Conservation (phyloP, 805 yeast species). For the Yarrowia sp. region DNA sequence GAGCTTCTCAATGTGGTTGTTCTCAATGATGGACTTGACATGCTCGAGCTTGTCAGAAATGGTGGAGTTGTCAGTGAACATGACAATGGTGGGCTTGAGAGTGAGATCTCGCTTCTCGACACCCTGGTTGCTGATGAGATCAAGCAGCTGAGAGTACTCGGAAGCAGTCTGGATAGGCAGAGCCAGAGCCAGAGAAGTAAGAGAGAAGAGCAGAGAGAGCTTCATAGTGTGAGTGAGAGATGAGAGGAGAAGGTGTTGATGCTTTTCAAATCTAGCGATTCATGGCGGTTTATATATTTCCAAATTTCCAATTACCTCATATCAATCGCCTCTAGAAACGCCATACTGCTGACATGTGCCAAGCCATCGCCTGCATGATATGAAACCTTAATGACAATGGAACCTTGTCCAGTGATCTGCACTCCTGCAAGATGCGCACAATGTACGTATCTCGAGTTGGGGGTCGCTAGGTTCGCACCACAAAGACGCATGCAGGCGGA, state of each 20-base stretch:
- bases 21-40: background rate
- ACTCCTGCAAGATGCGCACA: too few relatives aligned
- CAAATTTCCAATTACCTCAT: background rate
- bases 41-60: slow-evolving; percentile 5
- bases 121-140: background rate
- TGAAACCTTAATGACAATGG: too few relatives aligned
- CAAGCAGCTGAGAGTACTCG: slow-evolving; percentile 14
- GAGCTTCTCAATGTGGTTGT: background rate
- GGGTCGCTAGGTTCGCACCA: too few relatives aligned
- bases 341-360: too few relatives aligned
- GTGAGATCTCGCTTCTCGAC: background rate
- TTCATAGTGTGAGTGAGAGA: slow-evolving; percentile 27
- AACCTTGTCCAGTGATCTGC: too few relatives aligned
- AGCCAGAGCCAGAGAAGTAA: slow-evolving; percentile 22
- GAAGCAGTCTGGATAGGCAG: background rate
- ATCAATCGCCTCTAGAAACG: too few relatives aligned
- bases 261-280: background rate
- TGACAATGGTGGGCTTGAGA: slow-evolving; percentile 3
- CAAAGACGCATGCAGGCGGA: too few relatives aligned
- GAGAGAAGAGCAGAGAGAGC: slow-evolving; percentile 28
- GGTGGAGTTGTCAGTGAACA: slow-evolving; percentile 2
- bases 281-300: background rate
- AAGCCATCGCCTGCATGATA: background rate
- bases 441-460: too few relatives aligned
- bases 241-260: background rate